Conservation (phyloP, 495 filamentous ascomycete species). For the Aspergillus steynii region DNA sequence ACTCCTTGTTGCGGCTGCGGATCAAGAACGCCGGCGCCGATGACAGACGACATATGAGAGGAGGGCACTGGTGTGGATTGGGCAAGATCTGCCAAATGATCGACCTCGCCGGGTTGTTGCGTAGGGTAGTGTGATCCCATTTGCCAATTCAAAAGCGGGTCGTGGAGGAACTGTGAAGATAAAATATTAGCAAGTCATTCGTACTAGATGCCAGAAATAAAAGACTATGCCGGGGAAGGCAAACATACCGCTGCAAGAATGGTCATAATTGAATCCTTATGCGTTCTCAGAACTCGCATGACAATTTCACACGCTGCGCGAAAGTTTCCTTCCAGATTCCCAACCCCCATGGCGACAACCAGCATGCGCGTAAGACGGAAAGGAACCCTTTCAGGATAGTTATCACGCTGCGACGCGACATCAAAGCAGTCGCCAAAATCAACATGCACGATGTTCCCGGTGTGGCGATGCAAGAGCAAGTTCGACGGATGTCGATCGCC, state of each 20-base stretch:
- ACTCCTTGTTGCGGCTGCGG: slow-evolving; percentile 50
- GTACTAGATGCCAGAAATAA: neutral
- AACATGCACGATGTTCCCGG: slow-evolving; percentile 94
- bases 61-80: slow-evolving; percentile 46
- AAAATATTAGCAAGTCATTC: slow-evolving; percentile 20
- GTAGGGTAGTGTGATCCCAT: slow-evolving; percentile 75
- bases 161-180: slow-evolving; percentile 81
- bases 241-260: slow-evolving; percentile 90
- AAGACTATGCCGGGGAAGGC: neutral
- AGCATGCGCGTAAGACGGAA: slow-evolving; percentile 99
- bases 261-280: slow-evolving; percentile 98
- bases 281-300: slow-evolving; percentile 92
- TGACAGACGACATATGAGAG: slow-evolving; percentile 48
- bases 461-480: slow-evolving; percentile 92
- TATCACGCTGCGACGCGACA: slow-evolving; percentile 98
- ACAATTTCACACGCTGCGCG: slow-evolving; percentile 96
- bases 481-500: slow-evolving; percentile 97
- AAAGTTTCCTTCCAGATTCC: slow-evolving; percentile 98
- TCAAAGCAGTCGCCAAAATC: slow-evolving; percentile 99
- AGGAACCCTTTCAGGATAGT: slow-evolving; percentile 95
- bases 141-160: slow-evolving; percentile 95
- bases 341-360: slow-evolving; percentile 98
- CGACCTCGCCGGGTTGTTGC: slow-evolving; percentile 22
- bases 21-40: slow-evolving; percentile 53
- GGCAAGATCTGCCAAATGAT: slow-evolving; percentile 24